These are phyloP conservation scores for Pseudoscleropodium purum DNA, from an alignment of 225 moss, liverwort and hornwort species.

Conservation along the genomic window DNA sequence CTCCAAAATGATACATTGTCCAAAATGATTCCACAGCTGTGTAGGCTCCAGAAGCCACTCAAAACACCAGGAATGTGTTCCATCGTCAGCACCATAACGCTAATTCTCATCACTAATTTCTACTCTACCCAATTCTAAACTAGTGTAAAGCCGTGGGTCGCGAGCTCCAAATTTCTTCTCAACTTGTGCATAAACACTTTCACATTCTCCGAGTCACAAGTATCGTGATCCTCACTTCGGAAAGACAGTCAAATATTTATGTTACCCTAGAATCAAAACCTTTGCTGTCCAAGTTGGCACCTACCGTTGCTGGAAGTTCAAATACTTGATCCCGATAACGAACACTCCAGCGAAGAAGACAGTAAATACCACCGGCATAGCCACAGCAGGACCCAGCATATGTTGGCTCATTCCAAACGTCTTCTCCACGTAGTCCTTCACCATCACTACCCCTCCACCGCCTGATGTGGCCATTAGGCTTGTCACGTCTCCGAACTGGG, in stretches of 20 bases:
- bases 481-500: slow-evolving; percentile 38
- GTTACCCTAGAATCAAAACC: not conserved
- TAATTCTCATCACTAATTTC: not conserved
- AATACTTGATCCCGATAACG: slow-evolving; percentile 26
- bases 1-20: not conserved
- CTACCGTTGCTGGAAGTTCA: slow-evolving; percentile 40
- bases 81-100: not conserved
- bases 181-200: not conserved
- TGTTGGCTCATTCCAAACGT: slow-evolving; percentile 20
- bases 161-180: not conserved
- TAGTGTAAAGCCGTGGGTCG: not conserved
- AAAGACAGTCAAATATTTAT: not conserved
- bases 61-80: not conserved
- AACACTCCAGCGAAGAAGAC: slow-evolving; percentile 33
- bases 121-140: not conserved
- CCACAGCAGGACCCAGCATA: slow-evolving; percentile 14
- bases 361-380: slow-evolving; percentile 29
- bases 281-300: not conserved
- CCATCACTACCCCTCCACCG: not conserved
- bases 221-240: not conserved
- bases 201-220: not conserved
- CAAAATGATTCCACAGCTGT: not conserved
- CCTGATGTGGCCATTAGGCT: not conserved
- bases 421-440: slow-evolving; percentile 18
- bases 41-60: not conserved